Conservation (phyloP, 169 alveolate genomes). For the Neospora caninum region DNA sequence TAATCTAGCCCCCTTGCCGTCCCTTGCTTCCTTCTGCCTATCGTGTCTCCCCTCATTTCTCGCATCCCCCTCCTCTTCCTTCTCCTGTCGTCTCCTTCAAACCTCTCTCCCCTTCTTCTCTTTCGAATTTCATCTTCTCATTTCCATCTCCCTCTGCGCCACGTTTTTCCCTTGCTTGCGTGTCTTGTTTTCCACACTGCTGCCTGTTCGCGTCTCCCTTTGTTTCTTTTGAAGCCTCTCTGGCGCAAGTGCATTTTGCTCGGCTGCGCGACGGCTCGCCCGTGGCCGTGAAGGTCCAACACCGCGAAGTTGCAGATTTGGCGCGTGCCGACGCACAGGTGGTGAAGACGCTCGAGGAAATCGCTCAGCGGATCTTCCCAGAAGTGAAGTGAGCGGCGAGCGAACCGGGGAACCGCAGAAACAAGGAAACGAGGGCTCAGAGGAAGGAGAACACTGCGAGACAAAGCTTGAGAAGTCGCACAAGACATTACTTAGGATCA, state of each 20-base stretch:
- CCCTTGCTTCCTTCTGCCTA: no score
- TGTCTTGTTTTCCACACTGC: no score
- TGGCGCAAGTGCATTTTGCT: constrained; percentile 85
- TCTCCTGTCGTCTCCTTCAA: no score
- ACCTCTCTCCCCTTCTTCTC: background rate
- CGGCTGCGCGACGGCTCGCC: constrained; percentile 73
- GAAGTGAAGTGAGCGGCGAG: constrained; percentile 56
- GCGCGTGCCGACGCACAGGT: constrained; percentile 77
- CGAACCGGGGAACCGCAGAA: background rate
- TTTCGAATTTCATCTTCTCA: background rate
- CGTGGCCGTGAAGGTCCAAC: constrained; percentile 85
- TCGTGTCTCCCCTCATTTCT: no score
- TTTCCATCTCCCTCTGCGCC: no score
- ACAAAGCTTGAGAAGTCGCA: no score
- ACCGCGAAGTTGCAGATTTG: constrained; percentile 76
- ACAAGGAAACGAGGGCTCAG: background rate
- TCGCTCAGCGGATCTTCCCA: constrained; percentile 71
- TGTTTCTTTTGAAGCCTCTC: constrained; percentile 73
- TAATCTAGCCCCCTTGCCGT: no score
- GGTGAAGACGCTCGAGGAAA: constrained; percentile 64
- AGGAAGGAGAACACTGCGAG: no score
- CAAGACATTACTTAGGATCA: no score
- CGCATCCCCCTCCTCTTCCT: no score
- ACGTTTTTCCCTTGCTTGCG: no score
- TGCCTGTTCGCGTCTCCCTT: no score